These are phyloP conservation scores for Alternaria sp. DNA, from an alignment of 2,329 filamentous ascomycete species.

Conservation along the genomic window DNA sequence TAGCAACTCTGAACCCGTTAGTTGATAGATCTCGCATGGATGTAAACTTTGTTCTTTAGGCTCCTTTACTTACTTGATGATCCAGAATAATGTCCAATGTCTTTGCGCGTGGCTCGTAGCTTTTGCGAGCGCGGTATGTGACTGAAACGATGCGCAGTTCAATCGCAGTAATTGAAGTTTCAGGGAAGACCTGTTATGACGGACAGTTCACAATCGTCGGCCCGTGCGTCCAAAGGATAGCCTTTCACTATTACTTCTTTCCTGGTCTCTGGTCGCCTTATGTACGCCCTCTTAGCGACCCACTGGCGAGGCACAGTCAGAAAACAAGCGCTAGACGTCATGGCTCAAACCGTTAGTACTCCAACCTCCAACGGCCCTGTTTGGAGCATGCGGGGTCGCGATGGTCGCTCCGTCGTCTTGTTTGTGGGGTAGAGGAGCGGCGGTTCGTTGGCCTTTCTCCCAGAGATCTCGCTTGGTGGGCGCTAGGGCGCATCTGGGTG, in stretches of 20 bases:
- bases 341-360: not conserved
- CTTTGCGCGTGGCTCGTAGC: not conserved
- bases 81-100: not conserved
- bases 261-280: not conserved
- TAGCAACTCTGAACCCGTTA: not conserved
- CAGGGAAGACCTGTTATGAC: not conserved
- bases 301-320: not conserved
- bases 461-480: not conserved
- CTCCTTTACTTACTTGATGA: not conserved
- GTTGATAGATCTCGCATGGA: not conserved
- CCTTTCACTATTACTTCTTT: not conserved
- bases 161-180: not conserved
- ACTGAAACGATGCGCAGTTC: not conserved
- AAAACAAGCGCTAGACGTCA: not conserved
- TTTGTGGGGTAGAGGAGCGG: slow-evolving; percentile 2
- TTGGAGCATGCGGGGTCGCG: not conserved
- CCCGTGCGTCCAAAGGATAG: not conserved
- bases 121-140: not conserved
- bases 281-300: not conserved
- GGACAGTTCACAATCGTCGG: not conserved
- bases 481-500: not conserved
- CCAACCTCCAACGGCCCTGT: too few relatives aligned
- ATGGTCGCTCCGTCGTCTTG: not conserved
- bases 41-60: not conserved
- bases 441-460: not conserved